Evolutionary conservation across 305 asterid genomes (phyloP), one percentile per base, ranked within the genome.

Genomic region (Solanum hybrid): DNA sequence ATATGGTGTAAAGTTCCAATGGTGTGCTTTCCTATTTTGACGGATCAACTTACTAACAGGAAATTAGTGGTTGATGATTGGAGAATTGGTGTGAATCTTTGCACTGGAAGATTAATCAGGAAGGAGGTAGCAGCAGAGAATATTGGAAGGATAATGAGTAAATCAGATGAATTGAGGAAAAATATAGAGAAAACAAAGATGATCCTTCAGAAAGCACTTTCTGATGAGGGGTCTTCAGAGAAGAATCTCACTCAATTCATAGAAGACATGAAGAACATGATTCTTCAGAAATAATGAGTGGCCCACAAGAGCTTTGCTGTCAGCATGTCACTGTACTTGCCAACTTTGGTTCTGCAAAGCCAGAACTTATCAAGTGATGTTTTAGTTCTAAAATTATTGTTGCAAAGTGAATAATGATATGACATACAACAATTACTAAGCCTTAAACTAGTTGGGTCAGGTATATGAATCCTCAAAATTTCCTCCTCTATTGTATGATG

Each of bases 31-130:
- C 90, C 90, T 38, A 7, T 84, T 27, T 16, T 89, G 20, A 73
- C 90, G 1, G 88, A 89, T 84, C 90, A 89, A 82, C 11, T 89
- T 10, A 89, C 90, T 8, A 89, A 85, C 42, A 78, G 90, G 22
- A 89, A 89, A 46, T 73, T 89, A 51, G 90, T 84, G 11, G 90
- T 85, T 2, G 78, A 89, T 5, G 88, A 89, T 73, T 89, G 90
- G 86, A 72, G 71, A 22, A 82, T 71, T 7, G 90, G 88, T 31
- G 46, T 85, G 16, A 85, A 89, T 73, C 88, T 89, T 35, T n/a
- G 66, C 31, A 76, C 69, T 5, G 32, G 66, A 72, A 73, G 71
- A 89, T 73, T 87, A 46, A 72, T 89, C 64, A 72, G 38, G 7
- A 84, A 10, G 31, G 80, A 85, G 10, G 90, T 71, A 84, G 88